Conservation (phyloP, 768 basidiomycete genomes). For the Boletellus ananas region DNA sequence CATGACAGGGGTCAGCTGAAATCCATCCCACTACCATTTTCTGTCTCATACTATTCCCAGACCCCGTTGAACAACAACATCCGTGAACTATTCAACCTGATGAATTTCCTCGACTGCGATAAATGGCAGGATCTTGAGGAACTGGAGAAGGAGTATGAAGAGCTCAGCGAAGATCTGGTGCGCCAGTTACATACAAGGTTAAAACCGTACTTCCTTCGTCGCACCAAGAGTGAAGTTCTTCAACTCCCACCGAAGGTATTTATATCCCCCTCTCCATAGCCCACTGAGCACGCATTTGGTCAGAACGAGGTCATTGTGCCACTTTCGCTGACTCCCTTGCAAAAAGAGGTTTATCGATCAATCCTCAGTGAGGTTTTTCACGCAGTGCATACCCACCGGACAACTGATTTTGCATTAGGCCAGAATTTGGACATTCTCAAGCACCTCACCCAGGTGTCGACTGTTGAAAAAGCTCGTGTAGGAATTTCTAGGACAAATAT, state of each 20-base stretch:
- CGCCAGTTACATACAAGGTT: conserved; percentile 74
- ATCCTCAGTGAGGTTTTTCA: conserved; percentile 58
- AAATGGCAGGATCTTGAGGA: conserved; percentile 74
- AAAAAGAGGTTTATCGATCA: conserved; percentile 84
- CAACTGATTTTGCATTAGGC: conserved; percentile 38
- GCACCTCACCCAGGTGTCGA: conserved; percentile 48
- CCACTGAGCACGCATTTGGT: conserved; percentile 4
- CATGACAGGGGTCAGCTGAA: conserved; percentile 71
- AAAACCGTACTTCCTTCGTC: conserved; percentile 88
- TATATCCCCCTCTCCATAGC: not conserved
- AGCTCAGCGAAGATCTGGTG: conserved; percentile 75
- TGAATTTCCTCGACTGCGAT: conserved; percentile 86
- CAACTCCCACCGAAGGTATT: conserved; percentile 86
- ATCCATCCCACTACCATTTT: not conserved
- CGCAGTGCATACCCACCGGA: conserved; percentile 13
- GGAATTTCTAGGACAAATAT: conserved; percentile 50
- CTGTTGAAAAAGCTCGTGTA: conserved; percentile 29
- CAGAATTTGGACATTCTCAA: conserved; percentile 67
- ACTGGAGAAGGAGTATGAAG: conserved; percentile 71
- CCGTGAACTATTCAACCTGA: conserved; percentile 91
- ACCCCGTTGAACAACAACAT: conserved; percentile 98
- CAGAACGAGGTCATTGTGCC: conserved; percentile 93
- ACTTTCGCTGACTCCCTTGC: conserved; percentile 79
- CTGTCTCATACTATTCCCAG: conserved; percentile 30
- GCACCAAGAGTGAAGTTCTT: conserved; percentile 90